phyloP scores from a whole-genome alignment of 164 flowering plant species.

The Warburgia ugandensis region DNA sequence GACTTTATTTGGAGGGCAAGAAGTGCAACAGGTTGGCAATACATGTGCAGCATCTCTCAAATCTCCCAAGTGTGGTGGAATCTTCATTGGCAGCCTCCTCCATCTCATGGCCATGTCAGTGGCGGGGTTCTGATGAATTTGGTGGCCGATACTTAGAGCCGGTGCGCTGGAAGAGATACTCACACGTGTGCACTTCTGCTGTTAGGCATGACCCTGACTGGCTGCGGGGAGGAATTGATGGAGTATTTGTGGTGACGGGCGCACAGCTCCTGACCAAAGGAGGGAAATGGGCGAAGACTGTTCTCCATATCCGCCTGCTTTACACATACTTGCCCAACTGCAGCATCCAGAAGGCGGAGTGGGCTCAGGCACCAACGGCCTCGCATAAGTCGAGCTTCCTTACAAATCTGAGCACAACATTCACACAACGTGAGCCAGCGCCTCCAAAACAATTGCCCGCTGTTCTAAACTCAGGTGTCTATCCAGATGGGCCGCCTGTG shows the following conservation, averaged over 20 bases:
- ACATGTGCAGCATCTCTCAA: constrained; percentile 78
- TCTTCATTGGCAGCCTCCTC: constrained; percentile 11
- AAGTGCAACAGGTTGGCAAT: constrained; percentile 71
- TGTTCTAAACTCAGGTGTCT: constrained; percentile 66
- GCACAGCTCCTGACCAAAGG: constrained; percentile 68
- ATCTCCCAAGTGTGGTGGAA: constrained; percentile 50
- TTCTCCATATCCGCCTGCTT: constrained; percentile 72
- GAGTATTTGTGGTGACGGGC: constrained; percentile 78
- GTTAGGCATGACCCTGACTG: constrained; percentile 65
- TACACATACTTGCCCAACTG: constrained; percentile 59
- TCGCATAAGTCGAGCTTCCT: constrained; percentile 61
- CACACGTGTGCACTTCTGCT: constrained; percentile 61
- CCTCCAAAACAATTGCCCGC: constrained; percentile 42
- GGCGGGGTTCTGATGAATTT: constrained; percentile 73
- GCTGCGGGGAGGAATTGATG: constrained; percentile 35
- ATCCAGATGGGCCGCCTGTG: constrained; percentile 70
- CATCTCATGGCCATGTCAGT: constrained; percentile 23
- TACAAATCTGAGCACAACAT: constrained; percentile 51
- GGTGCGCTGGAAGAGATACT: constrained; percentile 60
- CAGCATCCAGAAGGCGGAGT: constrained; percentile 51
- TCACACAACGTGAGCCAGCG: constrained; percentile 33
- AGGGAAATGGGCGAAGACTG: constrained; percentile 66
- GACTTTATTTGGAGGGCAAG: constrained; percentile 79
- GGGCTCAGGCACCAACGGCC: constrained; percentile 58
- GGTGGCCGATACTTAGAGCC: constrained; percentile 50